These are phyloP conservation scores for Lachancea nothofagi DNA, from an alignment of 805 yeast genomes.

Conservation along the genomic window DNA sequence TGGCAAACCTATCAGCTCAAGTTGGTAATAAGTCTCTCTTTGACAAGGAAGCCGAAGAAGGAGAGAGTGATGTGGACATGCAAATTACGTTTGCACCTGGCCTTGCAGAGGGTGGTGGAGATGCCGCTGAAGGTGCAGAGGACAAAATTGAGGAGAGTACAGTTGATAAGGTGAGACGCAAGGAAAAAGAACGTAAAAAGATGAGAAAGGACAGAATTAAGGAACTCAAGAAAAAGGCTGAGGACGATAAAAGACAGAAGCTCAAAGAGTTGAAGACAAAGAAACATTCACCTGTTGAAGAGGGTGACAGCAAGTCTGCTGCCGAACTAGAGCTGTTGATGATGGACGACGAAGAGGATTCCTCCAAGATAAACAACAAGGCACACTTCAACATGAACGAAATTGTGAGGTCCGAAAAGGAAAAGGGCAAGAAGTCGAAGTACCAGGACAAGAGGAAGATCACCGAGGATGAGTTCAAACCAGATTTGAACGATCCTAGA, in stretches of 20 bases:
- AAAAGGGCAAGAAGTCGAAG: constrained; percentile 44
- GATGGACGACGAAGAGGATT: constrained; percentile 53
- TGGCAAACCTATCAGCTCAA: constrained; percentile 42
- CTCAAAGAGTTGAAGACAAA: constrained; percentile 29
- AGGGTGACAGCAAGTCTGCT: constrained; percentile 35
- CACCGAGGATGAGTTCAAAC: constrained; percentile 51
- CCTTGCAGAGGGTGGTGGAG: constrained; percentile 41
- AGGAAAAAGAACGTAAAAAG: constrained; percentile 89
- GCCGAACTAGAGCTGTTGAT: constrained; percentile 73
- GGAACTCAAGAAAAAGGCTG: constrained; percentile 48
- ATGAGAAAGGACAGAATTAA: constrained; percentile 74
- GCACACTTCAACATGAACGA: constrained; percentile 80
- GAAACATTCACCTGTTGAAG: constrained; percentile 23
- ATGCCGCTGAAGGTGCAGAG: constrained; percentile 30
- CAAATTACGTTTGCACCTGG: constrained; percentile 96
- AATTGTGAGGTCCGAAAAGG: constrained; percentile 66
- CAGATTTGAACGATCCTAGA: constrained; percentile 78
- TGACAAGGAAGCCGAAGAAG: constrained; percentile 32
- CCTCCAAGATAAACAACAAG: constrained; percentile 32
- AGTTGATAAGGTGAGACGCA: constrained; percentile 72
- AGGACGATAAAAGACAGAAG: constrained; percentile 45
- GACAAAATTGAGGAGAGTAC: constrained; percentile 56
- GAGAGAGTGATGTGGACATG: constrained; percentile 75
- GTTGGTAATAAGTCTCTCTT: constrained; percentile 35
- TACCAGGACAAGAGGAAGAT: constrained; percentile 44